A percentile compares a stretch with the other conserved stretches of the same genome.
These are phyloP conservation scores for Coffea canephora DNA, from an alignment of 257 asterid species.

Conservation along the genomic window DNA sequence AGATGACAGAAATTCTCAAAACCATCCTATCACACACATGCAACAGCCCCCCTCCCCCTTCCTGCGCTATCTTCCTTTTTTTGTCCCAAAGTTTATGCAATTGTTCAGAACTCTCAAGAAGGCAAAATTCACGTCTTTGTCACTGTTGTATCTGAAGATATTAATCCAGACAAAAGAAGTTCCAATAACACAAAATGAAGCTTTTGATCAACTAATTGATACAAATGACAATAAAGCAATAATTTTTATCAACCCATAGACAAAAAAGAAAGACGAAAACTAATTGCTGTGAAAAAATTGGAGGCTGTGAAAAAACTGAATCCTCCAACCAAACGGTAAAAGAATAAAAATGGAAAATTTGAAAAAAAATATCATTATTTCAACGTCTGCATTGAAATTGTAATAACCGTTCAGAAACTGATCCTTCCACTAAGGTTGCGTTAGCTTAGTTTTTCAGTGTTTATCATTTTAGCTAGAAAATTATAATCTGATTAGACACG, in stretches of 20 bases:
- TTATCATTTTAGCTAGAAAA: no score
- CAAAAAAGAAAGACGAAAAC: not conserved
- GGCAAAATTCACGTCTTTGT: not conserved
- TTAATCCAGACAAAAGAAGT: not conserved
- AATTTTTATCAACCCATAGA: not conserved
- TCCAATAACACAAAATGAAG: not conserved
- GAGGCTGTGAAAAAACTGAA: not conserved
- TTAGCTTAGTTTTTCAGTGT: no score
- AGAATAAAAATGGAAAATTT: no score
- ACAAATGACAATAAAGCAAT: not conserved
- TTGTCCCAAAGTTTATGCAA: not conserved
- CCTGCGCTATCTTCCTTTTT: not conserved
- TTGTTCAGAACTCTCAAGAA: not conserved
- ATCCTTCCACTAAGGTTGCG: not conserved
- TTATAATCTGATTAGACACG: not conserved
- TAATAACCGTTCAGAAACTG: no score
- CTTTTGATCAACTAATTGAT: not conserved
- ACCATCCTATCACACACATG: not conserved
- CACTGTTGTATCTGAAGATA: not conserved
- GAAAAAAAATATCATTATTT: no score
- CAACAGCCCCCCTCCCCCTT: constrained; percentile 8
- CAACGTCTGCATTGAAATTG: no score
- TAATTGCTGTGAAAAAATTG: not conserved
- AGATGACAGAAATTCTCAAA: not conserved
- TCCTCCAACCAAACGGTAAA: no score